A percentile compares a stretch with the other conserved stretches of the same genome.
Evolutionary conservation across 1,284 basidiomycete species (phyloP).

Genomic region (Leccinum fuscescens): DNA sequence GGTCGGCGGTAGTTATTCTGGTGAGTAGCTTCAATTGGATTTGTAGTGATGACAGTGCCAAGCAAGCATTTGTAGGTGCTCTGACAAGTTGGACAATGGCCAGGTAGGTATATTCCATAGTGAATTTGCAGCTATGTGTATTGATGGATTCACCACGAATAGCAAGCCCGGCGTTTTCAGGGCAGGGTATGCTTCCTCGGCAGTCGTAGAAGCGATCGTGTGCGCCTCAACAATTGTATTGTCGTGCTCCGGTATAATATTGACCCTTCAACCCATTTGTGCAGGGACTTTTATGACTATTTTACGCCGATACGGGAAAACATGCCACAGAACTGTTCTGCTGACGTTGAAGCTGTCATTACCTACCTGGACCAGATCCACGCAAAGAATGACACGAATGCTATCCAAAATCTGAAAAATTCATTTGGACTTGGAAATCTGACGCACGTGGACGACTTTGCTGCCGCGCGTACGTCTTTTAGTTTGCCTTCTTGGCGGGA

Average conservation of each 20-base stretch:
- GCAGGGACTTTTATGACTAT: constrained; percentile 66
- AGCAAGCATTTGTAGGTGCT: constrained; percentile 36
- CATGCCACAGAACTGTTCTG: constrained; percentile 73
- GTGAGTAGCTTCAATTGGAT: constrained; percentile 23
- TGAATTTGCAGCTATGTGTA: neutral
- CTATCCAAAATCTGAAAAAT: constrained; percentile 53
- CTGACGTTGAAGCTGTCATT: constrained; percentile 67
- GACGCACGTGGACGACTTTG: constrained; percentile 65
- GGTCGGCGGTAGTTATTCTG: constrained; percentile 70
- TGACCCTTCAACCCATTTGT: neutral
- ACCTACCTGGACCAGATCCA: constrained; percentile 60
- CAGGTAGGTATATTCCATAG: constrained; percentile 43
- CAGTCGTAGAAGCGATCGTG: constrained; percentile 67
- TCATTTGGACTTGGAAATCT: constrained; percentile 57
- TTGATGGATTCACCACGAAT: constrained; percentile 4
- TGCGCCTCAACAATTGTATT: constrained; percentile 21
- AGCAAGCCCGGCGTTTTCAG: constrained; percentile 67
- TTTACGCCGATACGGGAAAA: constrained; percentile 67
- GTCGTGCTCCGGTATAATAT: neutral
- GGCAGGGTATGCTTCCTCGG: constrained; percentile 71
- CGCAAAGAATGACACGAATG: constrained; percentile 39
- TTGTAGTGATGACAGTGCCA: neutral
- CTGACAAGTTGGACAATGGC: constrained; percentile 71
- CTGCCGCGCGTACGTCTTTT: constrained; percentile 43
- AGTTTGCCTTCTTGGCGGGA: neutral